phyloP scores from a whole-genome alignment of 2,329 filamentous ascomycete species.

The Diaporthe vexans region DNA sequence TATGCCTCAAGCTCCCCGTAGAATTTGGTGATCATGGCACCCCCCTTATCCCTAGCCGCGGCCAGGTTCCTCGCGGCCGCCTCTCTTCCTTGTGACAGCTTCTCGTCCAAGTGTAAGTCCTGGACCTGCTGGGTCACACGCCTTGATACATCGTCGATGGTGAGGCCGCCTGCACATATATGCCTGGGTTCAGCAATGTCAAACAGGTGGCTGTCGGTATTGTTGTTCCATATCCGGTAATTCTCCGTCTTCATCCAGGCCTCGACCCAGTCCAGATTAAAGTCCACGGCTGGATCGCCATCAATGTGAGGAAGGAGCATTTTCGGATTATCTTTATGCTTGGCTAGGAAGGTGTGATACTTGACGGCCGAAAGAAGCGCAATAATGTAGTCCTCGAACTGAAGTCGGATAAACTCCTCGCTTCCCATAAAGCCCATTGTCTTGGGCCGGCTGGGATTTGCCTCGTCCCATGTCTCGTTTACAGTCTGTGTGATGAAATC shows the following conservation, averaged over 20 bases:
- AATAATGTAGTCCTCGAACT: constrained; percentile 97
- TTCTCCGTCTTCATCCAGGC: constrained; percentile 91
- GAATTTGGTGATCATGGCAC: constrained; percentile 86
- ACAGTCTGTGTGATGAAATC: constrained; percentile 95
- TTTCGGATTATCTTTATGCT: constrained; percentile 69
- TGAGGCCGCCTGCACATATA: constrained; percentile 91
- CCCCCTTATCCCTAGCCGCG: constrained; percentile 89
- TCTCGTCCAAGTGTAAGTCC: constrained; percentile 93
- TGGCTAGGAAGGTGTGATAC: constrained; percentile 80
- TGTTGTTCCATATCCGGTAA: constrained; percentile 86
- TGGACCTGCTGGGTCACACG: constrained; percentile 92
- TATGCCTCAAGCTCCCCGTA: constrained; percentile 91
- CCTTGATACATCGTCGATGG: constrained; percentile 94
- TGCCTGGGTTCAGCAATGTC: constrained; percentile 95
- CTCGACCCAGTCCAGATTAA: constrained; percentile 87
- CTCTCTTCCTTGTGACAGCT: constrained; percentile 85
- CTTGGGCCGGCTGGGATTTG: constrained; percentile 89
- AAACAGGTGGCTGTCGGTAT: constrained; percentile 90
- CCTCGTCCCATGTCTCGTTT: constrained; percentile 96
- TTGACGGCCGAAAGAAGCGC: constrained; percentile 90
- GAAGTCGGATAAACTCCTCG: constrained; percentile 96
- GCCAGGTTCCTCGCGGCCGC: constrained; percentile 90
- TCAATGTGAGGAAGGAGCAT: constrained; percentile 76
- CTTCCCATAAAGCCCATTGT: constrained; percentile 95
- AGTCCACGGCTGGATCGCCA: constrained; percentile 88